Evolutionary conservation across 768 basidiomycete species (phyloP).

Genomic region (Lactarius quietus): DNA sequence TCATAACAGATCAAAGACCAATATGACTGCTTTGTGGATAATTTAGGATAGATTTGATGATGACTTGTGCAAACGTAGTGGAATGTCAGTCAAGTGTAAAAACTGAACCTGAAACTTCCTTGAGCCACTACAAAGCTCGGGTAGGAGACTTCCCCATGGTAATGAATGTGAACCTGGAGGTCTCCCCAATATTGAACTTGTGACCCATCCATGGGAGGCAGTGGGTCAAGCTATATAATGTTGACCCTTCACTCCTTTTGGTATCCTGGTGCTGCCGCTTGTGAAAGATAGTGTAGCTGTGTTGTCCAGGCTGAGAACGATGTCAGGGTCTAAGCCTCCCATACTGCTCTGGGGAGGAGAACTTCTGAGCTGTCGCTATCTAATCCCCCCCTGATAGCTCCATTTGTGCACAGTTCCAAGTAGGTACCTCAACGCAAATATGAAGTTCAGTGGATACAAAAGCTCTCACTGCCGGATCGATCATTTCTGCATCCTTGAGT

Average conservation of each 20-base stretch:
- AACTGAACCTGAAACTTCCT: constrained; percentile 39
- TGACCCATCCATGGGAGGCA: constrained; percentile 99
- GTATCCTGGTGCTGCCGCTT: constrained; percentile 95
- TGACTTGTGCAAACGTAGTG: not conserved
- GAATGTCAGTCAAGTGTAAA: not conserved
- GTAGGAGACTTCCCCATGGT: constrained; percentile 42
- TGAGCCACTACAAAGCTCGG: constrained; percentile 40
- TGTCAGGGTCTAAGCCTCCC: constrained; percentile 69
- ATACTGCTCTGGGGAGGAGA: constrained; percentile 51
- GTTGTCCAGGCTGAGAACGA: constrained; percentile 91
- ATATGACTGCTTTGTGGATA: not conserved
- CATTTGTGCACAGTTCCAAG: constrained; percentile 68
- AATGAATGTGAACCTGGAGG: constrained; percentile 74
- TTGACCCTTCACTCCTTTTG: constrained; percentile 94
- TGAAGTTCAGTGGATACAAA: constrained; percentile 75
- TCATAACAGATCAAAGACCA: not conserved
- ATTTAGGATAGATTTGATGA: not conserved
- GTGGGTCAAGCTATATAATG: constrained; percentile 96
- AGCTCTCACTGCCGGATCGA: constrained; percentile 76
- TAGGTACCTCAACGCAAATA: constrained; percentile 89
- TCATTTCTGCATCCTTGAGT: constrained; percentile 83
- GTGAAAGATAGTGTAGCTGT: constrained; percentile 95
- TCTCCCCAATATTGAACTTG: constrained; percentile 67
- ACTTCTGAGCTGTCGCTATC: constrained; percentile 49
- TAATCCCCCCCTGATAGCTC: constrained; percentile 63